Base-by-base conservation (phyloP, 2,329 filamentous ascomycete genomes). In the Cladorrhinum sp. region DNA sequence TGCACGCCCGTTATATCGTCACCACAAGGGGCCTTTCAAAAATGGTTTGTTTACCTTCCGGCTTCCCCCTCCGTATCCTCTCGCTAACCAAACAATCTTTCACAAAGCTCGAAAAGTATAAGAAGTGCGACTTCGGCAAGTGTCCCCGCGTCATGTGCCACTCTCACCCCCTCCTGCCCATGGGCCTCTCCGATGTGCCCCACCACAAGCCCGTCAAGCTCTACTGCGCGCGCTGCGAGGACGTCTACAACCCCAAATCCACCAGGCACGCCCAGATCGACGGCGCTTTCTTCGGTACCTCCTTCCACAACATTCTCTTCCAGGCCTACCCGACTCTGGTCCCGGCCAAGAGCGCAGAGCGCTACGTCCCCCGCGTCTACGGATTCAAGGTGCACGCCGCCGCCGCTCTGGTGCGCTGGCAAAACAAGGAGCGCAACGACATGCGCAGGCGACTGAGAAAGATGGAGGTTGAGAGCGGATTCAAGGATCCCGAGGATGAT, bases 291-390 rank as follows among this genome's bases (percentile, higher is more conserved):
- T 99, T 99, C 69, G 95, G 95, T 68, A 93, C 93, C 52, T 96
- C 91, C 2, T 99, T 99, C 81, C 93, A 97, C 82, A 97, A 97
- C 78, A 97, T 99, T 76, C 86, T 99, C 64, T 98, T 99, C 81
- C 95, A 99, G 76, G 95, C 99, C 58, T 98, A 98, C 74, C 93
- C 95, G 5, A 87, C 90, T 23, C 83, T 99, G 68, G 86, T 96
- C 55, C 95, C 95, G 2, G 81, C 86, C 67, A 99, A 98, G 82
- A 92, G 86, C 68, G 81, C 87, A 64, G 87, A 92, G 65, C 86
- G 95, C 67, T 97, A 98, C 76, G 85, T 93, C 59, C 95, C 95
- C 23, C 86, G 90, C 61, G 89, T 96, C 62, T 99, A 95, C 74
- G 95, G 95, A 32, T 99, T 99, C 82, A 92, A 91, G 71, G 92